These are phyloP conservation scores for Acephala macrosclerotiorum DNA, from an alignment of 2,329 filamentous ascomycete species.

Conservation along the genomic window DNA sequence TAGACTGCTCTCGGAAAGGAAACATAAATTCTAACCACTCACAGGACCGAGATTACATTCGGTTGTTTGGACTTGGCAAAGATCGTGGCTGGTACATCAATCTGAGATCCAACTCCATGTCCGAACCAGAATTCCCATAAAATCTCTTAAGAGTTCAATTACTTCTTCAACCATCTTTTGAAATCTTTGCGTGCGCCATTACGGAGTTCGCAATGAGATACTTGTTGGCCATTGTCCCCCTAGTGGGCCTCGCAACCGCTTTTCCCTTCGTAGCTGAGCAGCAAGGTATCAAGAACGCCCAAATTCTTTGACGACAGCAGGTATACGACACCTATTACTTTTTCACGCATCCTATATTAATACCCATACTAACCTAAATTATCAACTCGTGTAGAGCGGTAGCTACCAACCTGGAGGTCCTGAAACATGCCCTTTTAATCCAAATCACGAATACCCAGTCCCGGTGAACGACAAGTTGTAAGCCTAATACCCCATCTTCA, in stretches of 20 bases:
- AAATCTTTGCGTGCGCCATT: no score
- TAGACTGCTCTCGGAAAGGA: no score
- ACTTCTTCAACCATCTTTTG: no score
- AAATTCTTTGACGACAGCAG: neutral
- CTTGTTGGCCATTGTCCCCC: conserved; percentile 25
- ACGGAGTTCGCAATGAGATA: no score
- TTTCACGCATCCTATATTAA: neutral
- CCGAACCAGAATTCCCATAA: no score
- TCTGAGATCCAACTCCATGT: no score
- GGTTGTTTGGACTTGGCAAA: no score
- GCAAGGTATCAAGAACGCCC: conserved; percentile 29
- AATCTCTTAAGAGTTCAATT: no score
- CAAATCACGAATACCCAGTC: conserved; percentile 43
- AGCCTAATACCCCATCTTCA: conserved; percentile 42
- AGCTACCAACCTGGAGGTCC: conserved; percentile 31
- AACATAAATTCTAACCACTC: no score
- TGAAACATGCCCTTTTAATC: conserved; percentile 46
- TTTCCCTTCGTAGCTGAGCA: conserved; percentile 49
- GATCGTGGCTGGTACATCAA: no score
- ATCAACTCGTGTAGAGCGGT: conserved; percentile 40
- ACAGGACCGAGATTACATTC: no score
- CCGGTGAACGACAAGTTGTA: conserved; percentile 3
- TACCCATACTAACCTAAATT: neutral
- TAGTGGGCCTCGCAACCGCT: conserved; percentile 36
- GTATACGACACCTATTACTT: neutral